Conservation (phyloP, 2,329 filamentous ascomycete species). For the Hypoxylon sp. region DNA sequence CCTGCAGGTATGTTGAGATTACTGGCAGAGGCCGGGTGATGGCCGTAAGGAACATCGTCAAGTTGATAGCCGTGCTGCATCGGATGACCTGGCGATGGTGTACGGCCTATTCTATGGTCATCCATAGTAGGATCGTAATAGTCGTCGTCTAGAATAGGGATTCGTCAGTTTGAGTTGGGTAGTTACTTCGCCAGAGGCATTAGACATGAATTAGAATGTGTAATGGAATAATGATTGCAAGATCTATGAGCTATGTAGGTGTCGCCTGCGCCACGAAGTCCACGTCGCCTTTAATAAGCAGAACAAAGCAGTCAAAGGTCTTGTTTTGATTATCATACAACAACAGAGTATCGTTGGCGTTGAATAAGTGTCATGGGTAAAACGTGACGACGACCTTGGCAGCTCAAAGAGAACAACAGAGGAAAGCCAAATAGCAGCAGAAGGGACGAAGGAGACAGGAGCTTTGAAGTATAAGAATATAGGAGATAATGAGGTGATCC, state of each 20-base stretch:
- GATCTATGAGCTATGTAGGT: constrained; percentile 22
- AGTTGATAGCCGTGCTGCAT: constrained; percentile 82
- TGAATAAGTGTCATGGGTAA: constrained; percentile 14
- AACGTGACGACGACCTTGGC: constrained; percentile 21
- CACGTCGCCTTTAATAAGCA: constrained; percentile 29
- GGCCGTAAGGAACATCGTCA: constrained; percentile 79
- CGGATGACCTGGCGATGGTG: constrained; percentile 82
- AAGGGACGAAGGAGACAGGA: constrained; percentile 14
- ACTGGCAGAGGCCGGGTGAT: constrained; percentile 53
- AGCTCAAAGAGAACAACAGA: constrained; percentile 19
- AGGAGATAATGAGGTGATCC: constrained; percentile 53
- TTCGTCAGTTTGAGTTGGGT: constrained; percentile 39
- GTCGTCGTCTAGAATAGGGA: constrained; percentile 63
- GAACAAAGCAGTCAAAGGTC: constrained; percentile 27
- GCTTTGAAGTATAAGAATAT: not conserved
- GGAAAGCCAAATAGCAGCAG: constrained; percentile 17
- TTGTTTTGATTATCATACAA: constrained; percentile 31
- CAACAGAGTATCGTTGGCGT: constrained; percentile 18
- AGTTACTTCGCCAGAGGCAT: constrained; percentile 7
- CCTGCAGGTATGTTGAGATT: constrained; percentile 79
- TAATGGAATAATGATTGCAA: constrained; percentile 25
- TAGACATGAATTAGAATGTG: constrained; percentile 3
- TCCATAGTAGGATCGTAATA: constrained; percentile 73
- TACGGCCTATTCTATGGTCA: constrained; percentile 66
- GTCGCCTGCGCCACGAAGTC: constrained; percentile 37